Evolutionary conservation across 345 rosid species (phyloP), one percentile per base, ranked within the genome.

Genomic region (Angophora floribunda): DNA sequence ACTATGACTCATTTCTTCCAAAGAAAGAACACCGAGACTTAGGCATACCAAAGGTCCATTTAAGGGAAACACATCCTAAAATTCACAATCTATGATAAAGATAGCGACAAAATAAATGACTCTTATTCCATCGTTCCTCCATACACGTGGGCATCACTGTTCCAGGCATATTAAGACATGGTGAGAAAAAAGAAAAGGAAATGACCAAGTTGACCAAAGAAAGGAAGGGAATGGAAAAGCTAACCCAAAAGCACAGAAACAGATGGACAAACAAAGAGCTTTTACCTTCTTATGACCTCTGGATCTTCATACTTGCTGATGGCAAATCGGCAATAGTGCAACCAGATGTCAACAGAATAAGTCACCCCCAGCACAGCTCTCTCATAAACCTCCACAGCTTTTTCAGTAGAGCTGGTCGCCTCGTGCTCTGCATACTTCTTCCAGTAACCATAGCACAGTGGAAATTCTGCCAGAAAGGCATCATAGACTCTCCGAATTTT

Each of bases 361-460:
- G 99, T 97, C 90, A 98, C 99, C 85, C 94, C 99, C 82, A 91
- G 94, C 89, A 97, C 98, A 75, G 99, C 99, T 88, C 95, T 93
- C 92, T 98, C 99, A 88, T 96, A 98, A 90, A 98, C 99, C 93
- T 96, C 99, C 90, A 96, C 95, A 86, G 96, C 98, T 89, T 96
- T 98, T 94, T 98, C 99, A 96, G 95, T 93, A 61, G 96, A 96
- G 78, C 98, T 97, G 86, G 93, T 95, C 55, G 97, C 97, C 92
- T 98, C 99, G 87, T 97, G 99, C 93, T 98, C 99, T 17, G 99
- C 99, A 89, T 96, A 98, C 93, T 97, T 98, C 93, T 98, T 97
- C 99, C 99, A 98, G 87, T 97, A 98, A 88, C 99, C 99, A 95
- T 96, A 98, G 90, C 99, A 98, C 90, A 97, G 87, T 65, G 99